Evolutionary conservation across 2,329 filamentous ascomycete species (phyloP).

Genomic region (Zelopaecilomyces penicillatus): DNA sequence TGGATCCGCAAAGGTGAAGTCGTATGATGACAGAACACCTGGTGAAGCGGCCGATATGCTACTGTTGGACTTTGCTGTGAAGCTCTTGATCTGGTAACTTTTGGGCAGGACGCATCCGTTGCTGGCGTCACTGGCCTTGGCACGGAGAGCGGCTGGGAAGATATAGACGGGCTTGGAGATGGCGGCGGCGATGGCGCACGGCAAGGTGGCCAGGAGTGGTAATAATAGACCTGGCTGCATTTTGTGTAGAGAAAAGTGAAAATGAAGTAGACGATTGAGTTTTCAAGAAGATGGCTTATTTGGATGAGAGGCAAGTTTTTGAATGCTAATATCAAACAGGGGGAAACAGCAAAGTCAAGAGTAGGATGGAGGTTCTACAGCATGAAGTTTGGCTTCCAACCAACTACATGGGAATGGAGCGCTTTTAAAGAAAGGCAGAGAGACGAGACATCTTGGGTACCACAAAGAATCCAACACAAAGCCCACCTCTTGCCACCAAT

Average conservation of each 20-base stretch:
- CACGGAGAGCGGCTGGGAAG: slow-evolving; percentile 17
- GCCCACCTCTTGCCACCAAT: too few relatives aligned
- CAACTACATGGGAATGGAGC: too few relatives aligned
- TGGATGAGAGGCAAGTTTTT: too few relatives aligned
- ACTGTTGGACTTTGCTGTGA: slow-evolving; percentile 26
- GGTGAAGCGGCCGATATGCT: slow-evolving; percentile 17
- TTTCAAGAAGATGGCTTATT: neutral
- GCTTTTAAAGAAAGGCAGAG: too few relatives aligned
- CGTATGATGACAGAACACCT: slow-evolving; percentile 18
- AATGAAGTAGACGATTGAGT: neutral
- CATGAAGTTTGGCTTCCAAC: too few relatives aligned
- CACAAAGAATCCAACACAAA: too few relatives aligned
- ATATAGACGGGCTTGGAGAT: slow-evolving; percentile 16
- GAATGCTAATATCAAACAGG: too few relatives aligned
- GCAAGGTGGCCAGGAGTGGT: slow-evolving; percentile 7
- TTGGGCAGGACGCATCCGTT: slow-evolving; percentile 29
- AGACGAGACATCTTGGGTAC: too few relatives aligned
- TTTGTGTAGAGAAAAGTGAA: neutral
- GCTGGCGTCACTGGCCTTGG: slow-evolving; percentile 15
- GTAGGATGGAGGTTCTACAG: too few relatives aligned
- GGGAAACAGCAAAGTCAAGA: too few relatives aligned
- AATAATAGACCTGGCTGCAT: slow-evolving; percentile 2
- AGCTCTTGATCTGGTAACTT: slow-evolving; percentile 30
- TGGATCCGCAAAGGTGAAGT: slow-evolving; percentile 34
- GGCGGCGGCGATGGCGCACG: slow-evolving; percentile 13